These are phyloP conservation scores for Aschersonia sp. DNA, from an alignment of 2,329 filamentous ascomycete species.

Conservation along the genomic window DNA sequence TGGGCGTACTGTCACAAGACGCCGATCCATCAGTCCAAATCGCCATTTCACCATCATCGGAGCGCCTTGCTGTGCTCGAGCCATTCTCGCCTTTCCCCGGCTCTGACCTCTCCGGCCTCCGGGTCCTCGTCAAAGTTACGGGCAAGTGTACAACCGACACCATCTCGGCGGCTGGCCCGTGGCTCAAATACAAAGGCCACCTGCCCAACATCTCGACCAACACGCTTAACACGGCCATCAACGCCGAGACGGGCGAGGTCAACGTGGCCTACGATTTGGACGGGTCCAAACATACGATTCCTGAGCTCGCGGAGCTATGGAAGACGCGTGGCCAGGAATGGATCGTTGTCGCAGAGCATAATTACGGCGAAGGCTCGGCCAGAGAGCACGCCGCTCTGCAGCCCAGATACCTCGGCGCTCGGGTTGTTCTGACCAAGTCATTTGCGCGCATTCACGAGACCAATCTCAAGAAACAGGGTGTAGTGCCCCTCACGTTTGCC, in stretches of 20 bases:
- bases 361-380: conserved; percentile 86
- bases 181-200: conserved; percentile 99
- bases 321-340: conserved; percentile 61
- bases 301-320: conserved; percentile 76
- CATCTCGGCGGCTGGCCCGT: conserved; percentile 90
- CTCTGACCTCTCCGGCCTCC: conserved; percentile 59
- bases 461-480: conserved; percentile 93
- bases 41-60: conserved; percentile 72
- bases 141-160: conserved; percentile 99
- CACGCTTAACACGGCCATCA: conserved; percentile 89
- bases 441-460: conserved; percentile 93
- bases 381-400: conserved; percentile 83
- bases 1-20: conserved; percentile 57
- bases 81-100: conserved; percentile 76
- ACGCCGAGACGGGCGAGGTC: conserved; percentile 82
- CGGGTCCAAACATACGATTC: conserved; percentile 62
- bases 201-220: conserved; percentile 96
- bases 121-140: conserved; percentile 87
- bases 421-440: conserved; percentile 70
- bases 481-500: conserved; percentile 83
- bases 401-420: conserved; percentile 76
- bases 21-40: conserved; percentile 60
- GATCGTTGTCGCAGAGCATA: conserved; percentile 94
- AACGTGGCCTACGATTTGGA: conserved; percentile 84
- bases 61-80: conserved; percentile 79